phyloP scores from a whole-genome alignment of 345 rosid genomes.

The Odontarrhena argentea region DNA sequence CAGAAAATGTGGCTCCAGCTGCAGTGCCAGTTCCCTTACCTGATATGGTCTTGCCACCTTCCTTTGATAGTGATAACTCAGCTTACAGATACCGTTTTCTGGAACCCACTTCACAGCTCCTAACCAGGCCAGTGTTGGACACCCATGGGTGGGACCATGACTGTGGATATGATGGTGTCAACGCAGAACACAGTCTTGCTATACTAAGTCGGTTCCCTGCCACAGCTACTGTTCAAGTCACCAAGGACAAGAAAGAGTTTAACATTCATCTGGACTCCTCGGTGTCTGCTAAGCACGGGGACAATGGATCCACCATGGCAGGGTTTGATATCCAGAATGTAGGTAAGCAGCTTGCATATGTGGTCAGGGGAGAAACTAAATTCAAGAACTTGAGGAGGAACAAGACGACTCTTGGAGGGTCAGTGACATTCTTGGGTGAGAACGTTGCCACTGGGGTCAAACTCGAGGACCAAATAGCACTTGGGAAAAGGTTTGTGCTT shows the following conservation, averaged over 20 bases:
- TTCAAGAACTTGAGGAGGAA: constrained; percentile 73
- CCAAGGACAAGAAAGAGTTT: constrained; percentile 96
- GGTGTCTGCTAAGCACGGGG: constrained; percentile 75
- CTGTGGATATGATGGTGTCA: constrained; percentile 94
- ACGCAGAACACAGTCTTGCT: constrained; percentile 71
- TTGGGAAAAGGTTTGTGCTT: constrained; percentile 73
- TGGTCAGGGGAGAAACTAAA: constrained; percentile 82
- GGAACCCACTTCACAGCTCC: constrained; percentile 81
- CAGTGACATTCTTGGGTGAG: constrained; percentile 84
- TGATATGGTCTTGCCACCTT: constrained; percentile 88
- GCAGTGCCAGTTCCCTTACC: constrained; percentile 88
- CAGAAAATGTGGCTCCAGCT: constrained; percentile 73
- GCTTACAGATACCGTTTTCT: constrained; percentile 87
- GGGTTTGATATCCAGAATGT: constrained; percentile 97
- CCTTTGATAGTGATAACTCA: constrained; percentile 83
- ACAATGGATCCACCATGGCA: constrained; percentile 82
- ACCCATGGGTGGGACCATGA: constrained; percentile 99
- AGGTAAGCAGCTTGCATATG: constrained; percentile 89
- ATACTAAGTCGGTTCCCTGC: constrained; percentile 69
- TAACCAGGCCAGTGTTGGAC: constrained; percentile 90
- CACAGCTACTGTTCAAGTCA: constrained; percentile 74
- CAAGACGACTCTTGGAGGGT: constrained; percentile 72
- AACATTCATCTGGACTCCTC: constrained; percentile 93
- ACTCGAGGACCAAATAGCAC: constrained; percentile 78
- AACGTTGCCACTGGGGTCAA: constrained; percentile 83